Conservation (phyloP, 2,329 filamentous ascomycete species). For the Talaromyces sp. region DNA sequence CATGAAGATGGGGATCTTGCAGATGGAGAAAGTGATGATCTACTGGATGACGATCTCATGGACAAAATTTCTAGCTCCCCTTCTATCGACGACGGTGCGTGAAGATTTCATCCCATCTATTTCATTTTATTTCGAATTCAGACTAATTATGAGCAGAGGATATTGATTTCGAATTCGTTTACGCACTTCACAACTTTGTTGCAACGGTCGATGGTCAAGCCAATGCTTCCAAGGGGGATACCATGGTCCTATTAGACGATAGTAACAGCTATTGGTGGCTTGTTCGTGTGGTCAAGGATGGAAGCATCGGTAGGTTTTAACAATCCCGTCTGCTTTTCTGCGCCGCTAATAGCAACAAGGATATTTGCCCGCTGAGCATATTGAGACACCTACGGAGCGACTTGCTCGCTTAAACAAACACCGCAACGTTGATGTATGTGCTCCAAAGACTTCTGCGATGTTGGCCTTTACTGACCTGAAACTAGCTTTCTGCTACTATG, state of each 20-base stretch:
- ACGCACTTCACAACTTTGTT: slow-evolving; percentile 95
- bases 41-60: slow-evolving; percentile 91
- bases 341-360: slow-evolving; percentile 56
- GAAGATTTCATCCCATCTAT: slow-evolving; percentile 44
- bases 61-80: slow-evolving; percentile 98
- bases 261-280: slow-evolving; percentile 99
- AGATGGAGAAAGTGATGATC: slow-evolving; percentile 53
- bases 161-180: slow-evolving; percentile 99
- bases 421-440: slow-evolving; percentile 88
- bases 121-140: not conserved
- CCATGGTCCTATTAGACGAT: slow-evolving; percentile 96
- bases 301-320: slow-evolving; percentile 78
- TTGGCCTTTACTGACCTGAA: slow-evolving; percentile 20
- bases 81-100: slow-evolving; percentile 94
- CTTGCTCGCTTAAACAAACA: slow-evolving; percentile 95
- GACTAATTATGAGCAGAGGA: slow-evolving; percentile 94
- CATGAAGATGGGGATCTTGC: slow-evolving; percentile 39
- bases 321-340: not conserved
- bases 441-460: not conserved
- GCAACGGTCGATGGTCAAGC: slow-evolving; percentile 97
- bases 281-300: slow-evolving; percentile 94
- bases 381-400: slow-evolving; percentile 95
- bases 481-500: slow-evolving; percentile 69
- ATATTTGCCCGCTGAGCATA: slow-evolving; percentile 95
- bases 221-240: slow-evolving; percentile 97